These are phyloP conservation scores for Fomitopsis serialis DNA, from an alignment of 768 basidiomycete species.

Conservation along the genomic window DNA sequence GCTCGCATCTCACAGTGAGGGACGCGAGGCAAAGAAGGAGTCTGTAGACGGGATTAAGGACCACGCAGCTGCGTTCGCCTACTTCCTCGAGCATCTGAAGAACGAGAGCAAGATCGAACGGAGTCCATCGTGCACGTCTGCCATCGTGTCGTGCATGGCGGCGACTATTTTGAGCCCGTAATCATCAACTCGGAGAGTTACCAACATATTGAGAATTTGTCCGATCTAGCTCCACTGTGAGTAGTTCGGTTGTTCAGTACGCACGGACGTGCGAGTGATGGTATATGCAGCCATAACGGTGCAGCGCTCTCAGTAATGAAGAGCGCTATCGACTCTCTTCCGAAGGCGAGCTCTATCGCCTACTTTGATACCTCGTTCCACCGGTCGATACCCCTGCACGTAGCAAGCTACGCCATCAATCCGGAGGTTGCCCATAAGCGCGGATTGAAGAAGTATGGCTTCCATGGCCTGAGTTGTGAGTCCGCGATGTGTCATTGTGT, in stretches of 20 bases:
- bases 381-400: conserved; percentile 65
- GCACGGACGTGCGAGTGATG: neutral
- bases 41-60: conserved; percentile 37
- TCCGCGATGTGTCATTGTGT: conserved; percentile 1
- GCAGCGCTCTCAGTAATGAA: conserved; percentile 55
- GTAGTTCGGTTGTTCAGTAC: conserved; percentile 26
- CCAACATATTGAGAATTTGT: conserved; percentile 67
- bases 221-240: conserved; percentile 77
- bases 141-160: conserved; percentile 86
- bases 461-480: conserved; percentile 80
- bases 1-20: conserved; percentile 11
- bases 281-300: conserved; percentile 48
- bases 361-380: conserved; percentile 91
- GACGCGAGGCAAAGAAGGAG: conserved; percentile 35
- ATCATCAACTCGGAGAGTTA: conserved; percentile 62
- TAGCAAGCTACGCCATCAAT: conserved; percentile 76
- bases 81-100: conserved; percentile 49
- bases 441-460: conserved; percentile 85
- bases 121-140: conserved; percentile 50
- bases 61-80: conserved; percentile 57
- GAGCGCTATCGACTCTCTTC: conserved; percentile 56
- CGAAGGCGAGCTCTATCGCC: conserved; percentile 67
- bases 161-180: conserved; percentile 67
- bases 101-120: conserved; percentile 33
- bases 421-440: conserved; percentile 53